Base-by-base conservation (phyloP, 129 eudicot genomes). In the Lonicera japonica region DNA sequence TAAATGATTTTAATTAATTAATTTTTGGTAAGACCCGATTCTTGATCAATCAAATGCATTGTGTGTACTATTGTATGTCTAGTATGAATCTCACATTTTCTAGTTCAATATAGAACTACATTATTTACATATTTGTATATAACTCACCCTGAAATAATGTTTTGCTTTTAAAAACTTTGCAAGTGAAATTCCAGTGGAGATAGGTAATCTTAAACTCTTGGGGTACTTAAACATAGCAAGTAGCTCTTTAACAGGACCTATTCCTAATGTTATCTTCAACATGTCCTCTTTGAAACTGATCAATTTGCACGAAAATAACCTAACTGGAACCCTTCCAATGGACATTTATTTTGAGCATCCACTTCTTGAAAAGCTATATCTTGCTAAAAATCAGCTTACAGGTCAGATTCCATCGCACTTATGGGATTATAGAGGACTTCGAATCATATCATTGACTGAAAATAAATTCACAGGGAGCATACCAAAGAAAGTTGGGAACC, bases 181-280 rank as follows among this genome's bases (percentile, higher is more conserved):
- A 79, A 79, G 86, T 46, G 61, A 34, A 25, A 23, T 76, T 58
- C 90, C 86, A 51, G 16, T 9, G 9, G 75, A 66, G 64, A 56
- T 79, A 18, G 58, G 67, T 17, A 79, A 76, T 47, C 72, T 83
- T 17, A 34, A 73, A 50, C 71, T 71, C 23, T 34, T 83, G 46
- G 66, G 62, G 54, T 16, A 11, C 15, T 70, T 83, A 48, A 66
- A 61, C 75, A 16, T 79, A 11, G 52, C 11, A 19, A 43, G 25
- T 18, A 56, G 68, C 40, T 76, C 56, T 55, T 61, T 79, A 58
- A 71, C 58, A 11, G 89, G 77, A 21, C 21, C 25, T 61, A 21
- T 79, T 47, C 80, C 82, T 16, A 52, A 59, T n/a, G 15, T 18
- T 39, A 40, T 79, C 47, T 83, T 79, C 73, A 83, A 79, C 77